phyloP scores from a whole-genome alignment of 1,284 basidiomycete species.

The Sphaerobolus stellatus region DNA sequence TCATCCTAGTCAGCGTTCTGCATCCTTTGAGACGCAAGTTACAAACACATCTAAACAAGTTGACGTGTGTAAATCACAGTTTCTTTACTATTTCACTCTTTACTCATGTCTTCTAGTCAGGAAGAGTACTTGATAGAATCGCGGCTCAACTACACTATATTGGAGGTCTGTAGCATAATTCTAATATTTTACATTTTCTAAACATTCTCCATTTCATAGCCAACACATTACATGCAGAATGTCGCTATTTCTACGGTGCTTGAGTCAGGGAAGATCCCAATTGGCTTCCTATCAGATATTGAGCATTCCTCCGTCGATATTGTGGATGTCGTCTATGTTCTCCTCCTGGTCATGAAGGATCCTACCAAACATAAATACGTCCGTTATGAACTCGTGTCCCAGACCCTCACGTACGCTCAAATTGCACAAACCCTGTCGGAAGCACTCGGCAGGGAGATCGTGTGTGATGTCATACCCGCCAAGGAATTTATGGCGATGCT shows the following conservation, averaged over 20 bases:
- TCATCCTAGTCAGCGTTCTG: not conserved
- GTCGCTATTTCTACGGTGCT: not conserved
- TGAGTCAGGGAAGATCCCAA: not conserved
- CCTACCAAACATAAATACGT: not conserved
- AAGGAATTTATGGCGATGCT: not conserved
- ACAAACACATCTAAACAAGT: not conserved
- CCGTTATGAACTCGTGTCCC: not conserved
- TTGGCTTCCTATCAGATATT: not conserved
- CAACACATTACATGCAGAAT: not conserved
- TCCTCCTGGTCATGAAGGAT: not conserved
- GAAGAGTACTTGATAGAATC: not conserved
- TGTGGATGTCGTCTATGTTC: not conserved
- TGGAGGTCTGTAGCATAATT: too few relatives aligned
- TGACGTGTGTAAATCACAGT: conserved; percentile 11
- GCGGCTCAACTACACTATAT: not conserved
- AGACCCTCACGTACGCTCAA: not conserved
- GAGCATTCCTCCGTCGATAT: not conserved
- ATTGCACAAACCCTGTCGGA: not conserved
- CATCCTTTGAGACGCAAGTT: not conserved
- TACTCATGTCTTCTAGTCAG: not conserved
- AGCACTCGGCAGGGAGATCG: not conserved
- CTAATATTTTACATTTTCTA: too few relatives aligned
- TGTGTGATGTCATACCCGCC: not conserved
- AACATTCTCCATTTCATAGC: not conserved
- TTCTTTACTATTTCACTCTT: not conserved